phyloP scores from a whole-genome alignment of 495 filamentous ascomycete genomes.

The Gamarada debralockiae region DNA sequence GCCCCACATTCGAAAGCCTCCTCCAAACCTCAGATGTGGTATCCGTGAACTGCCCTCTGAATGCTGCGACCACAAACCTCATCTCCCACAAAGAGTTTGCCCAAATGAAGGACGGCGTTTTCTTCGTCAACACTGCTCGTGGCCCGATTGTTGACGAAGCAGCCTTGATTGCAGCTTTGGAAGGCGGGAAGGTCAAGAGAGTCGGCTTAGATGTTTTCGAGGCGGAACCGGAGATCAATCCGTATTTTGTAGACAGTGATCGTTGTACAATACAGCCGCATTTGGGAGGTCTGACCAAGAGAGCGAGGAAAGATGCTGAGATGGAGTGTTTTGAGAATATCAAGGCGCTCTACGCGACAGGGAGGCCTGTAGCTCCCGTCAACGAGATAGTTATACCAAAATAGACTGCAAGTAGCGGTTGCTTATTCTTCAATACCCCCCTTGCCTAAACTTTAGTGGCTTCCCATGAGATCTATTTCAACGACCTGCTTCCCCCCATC shows the following conservation, averaged over 20 bases:
- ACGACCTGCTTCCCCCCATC: too few relatives aligned
- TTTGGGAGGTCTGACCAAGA: constrained; percentile 54
- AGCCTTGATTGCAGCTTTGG: constrained; percentile 63
- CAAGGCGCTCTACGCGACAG: constrained; percentile 30
- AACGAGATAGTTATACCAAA: constrained; percentile 5
- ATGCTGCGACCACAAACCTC: constrained; percentile 55
- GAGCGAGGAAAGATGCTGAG: constrained; percentile 32
- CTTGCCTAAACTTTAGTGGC: too few relatives aligned
- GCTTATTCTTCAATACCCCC: too few relatives aligned
- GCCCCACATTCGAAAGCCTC: constrained; percentile 61
- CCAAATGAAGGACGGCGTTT: constrained; percentile 70
- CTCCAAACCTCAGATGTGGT: constrained; percentile 65
- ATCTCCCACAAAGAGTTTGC: constrained; percentile 58
- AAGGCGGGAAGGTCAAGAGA: constrained; percentile 59
- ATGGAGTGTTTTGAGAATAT: constrained; percentile 39
- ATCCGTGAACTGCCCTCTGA: constrained; percentile 69
- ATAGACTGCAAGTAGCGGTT: neutral
- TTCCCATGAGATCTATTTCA: too few relatives aligned
- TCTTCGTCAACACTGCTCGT: constrained; percentile 79
- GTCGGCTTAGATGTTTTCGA: constrained; percentile 74
- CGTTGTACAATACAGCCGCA: constrained; percentile 71
- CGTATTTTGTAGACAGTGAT: constrained; percentile 61
- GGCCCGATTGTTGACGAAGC: constrained; percentile 74
- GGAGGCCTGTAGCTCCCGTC: constrained; percentile 31
- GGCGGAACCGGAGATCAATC: constrained; percentile 66